Evolutionary conservation across 2,329 filamentous ascomycete genomes (phyloP).

Genomic region (Trichophaea hybrida): DNA sequence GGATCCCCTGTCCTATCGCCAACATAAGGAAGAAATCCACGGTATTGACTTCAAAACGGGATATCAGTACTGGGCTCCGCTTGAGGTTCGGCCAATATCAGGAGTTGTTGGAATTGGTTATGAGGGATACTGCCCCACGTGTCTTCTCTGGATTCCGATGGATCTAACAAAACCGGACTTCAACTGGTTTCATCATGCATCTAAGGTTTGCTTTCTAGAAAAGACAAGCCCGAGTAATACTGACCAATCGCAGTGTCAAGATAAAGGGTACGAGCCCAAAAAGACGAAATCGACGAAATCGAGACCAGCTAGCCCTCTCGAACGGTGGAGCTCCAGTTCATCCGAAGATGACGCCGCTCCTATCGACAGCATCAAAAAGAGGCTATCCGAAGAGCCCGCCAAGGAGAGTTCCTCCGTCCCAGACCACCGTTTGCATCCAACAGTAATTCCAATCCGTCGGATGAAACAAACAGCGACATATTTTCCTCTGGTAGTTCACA

Average conservation of each 20-base stretch:
- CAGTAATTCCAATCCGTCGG: constrained; percentile 3
- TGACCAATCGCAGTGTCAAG: not conserved
- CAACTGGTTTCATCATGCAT: constrained; percentile 1
- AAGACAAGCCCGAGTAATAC: not conserved
- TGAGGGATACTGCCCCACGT: not conserved
- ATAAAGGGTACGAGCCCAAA: not conserved
- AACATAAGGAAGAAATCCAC: constrained; percentile 2
- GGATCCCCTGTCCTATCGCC: not conserved
- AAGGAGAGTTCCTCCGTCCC: not conserved
- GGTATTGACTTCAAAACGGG: not conserved
- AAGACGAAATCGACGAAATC: not conserved
- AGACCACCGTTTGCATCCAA: constrained; percentile 1
- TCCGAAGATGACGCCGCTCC: constrained; percentile 1
- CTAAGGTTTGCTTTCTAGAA: not conserved
- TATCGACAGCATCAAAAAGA: not conserved
- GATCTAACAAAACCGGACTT: not conserved
- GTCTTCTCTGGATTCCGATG: not conserved
- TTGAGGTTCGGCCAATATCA: not conserved
- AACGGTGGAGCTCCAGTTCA: not conserved
- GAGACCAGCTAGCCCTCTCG: not conserved
- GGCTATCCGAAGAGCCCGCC: not conserved
- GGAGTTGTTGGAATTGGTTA: not conserved
- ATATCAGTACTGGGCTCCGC: not conserved
- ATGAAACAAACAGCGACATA: not conserved
- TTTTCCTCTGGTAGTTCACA: not conserved